Evolutionary conservation across 1,284 basidiomycete genomes (phyloP), one percentile per base, ranked within the genome.

Genomic region (Malassezia japonica): DNA sequence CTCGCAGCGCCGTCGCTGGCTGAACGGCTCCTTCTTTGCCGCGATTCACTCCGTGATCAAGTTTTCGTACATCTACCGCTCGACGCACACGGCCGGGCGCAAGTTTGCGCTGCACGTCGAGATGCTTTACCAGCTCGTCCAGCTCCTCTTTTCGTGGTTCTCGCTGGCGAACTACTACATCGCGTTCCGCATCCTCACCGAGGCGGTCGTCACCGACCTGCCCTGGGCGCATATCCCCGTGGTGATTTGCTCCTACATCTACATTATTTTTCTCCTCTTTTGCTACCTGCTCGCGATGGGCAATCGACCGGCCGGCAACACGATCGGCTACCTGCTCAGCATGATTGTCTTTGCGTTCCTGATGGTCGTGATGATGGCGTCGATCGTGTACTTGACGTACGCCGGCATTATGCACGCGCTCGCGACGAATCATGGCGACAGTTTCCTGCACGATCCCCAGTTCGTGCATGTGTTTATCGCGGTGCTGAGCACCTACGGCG

Each of bases 1-100:
- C 73, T 81, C 81, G 42, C 92, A 98, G 69, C 82, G 90, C 4
- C 79, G 90, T 36, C 80, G 91, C 48, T 95, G 90, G 85, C 78
- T 89, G 5, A 89, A 89, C 63, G 69, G 68, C 6, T 94, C 89
- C 0, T 92, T 98, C 77, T 96, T 96, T 67, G 40, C 51, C 9
- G 48, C 31, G 7, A 61, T 72, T 40, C 70, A 72, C 39, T 70
- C 69, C 32, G 67, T 71, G 41, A 71, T 72, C 56, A 67, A 72
- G 48, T 68, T 72, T 34, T 53, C 55, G 40, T 70, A 71, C 61
- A 65, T 72, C 43, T 72, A 72, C 33, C 63, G 70, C 27, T 71
- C 69, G 5, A 60, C 53, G 23, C 70, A 72, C 44, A 62, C 65
- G 15, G 58, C 63, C 21, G 42, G 52, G 2, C 60, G 68, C 18